A percentile compares a stretch with the other conserved stretches of the same genome.
phyloP scores from a whole-genome alignment of 2,329 filamentous ascomycete species.

The Bipolaris gigantea region DNA sequence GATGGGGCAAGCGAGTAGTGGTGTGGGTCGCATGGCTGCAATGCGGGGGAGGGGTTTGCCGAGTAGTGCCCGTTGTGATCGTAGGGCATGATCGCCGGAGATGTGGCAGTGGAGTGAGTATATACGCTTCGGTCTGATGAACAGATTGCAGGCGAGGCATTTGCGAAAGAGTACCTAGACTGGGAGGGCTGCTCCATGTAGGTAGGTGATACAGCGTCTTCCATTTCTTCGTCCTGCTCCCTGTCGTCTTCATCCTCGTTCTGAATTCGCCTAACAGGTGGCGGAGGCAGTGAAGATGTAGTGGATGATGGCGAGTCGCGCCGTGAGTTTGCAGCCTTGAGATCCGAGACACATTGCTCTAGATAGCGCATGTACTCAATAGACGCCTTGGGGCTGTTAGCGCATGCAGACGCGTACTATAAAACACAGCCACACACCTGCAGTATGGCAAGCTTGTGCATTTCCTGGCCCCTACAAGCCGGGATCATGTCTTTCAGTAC shows the following conservation, averaged over 20 bases:
- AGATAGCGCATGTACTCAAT: constrained; percentile 97
- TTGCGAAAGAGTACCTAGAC: constrained; percentile 31
- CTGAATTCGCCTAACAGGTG: constrained; percentile 16
- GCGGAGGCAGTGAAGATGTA: constrained; percentile 30
- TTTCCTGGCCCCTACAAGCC: constrained; percentile 87
- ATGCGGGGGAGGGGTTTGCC: constrained; percentile 45
- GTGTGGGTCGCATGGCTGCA: constrained; percentile 50
- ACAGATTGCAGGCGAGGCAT: constrained; percentile 40
- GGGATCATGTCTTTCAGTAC: constrained; percentile 94
- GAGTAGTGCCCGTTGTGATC: constrained; percentile 53
- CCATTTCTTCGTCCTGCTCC: constrained; percentile 54
- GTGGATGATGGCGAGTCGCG: constrained; percentile 31
- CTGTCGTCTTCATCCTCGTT: constrained; percentile 51
- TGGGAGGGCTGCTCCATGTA: constrained; percentile 13
- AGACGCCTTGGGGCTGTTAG: constrained; percentile 65
- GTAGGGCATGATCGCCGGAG: constrained; percentile 41
- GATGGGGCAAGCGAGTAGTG: constrained; percentile 51
- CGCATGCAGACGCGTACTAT: not conserved
- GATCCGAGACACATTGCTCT: constrained; percentile 79
- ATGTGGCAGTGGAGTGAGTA: constrained; percentile 45
- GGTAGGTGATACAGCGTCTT: constrained; percentile 40
- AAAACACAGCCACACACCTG: constrained; percentile 62
- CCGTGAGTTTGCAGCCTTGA: constrained; percentile 58
- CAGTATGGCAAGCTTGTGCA: constrained; percentile 96
- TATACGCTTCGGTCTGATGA: constrained; percentile 44